A percentile compares a stretch with the other conserved stretches of the same genome.
Evolutionary conservation across 1,284 basidiomycete genomes (phyloP).

Genomic region (Microbotryum saponariae): DNA sequence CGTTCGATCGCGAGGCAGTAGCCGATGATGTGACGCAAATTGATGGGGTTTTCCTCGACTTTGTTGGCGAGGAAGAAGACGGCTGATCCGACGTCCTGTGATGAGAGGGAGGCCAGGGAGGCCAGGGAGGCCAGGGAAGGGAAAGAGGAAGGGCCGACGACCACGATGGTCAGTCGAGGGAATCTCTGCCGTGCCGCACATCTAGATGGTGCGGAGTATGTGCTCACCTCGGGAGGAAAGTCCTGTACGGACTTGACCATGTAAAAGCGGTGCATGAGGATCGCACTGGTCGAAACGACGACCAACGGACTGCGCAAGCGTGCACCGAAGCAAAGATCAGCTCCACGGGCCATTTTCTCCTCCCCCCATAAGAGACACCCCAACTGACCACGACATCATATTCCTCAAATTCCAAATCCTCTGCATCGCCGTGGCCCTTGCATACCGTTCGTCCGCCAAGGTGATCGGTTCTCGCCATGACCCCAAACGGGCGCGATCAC

Average conservation of each 20-base stretch:
- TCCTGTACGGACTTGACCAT: slow-evolving; percentile 33
- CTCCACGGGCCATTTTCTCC: too few relatives aligned
- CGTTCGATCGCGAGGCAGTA: slow-evolving; percentile 19
- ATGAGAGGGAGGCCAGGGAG: neutral
- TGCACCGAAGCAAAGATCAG: neutral
- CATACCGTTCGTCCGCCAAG: slow-evolving; percentile 10
- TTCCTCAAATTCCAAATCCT: slow-evolving; percentile 11
- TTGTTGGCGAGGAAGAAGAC: slow-evolving; percentile 37
- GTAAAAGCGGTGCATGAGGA: slow-evolving; percentile 37
- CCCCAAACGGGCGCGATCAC: neutral
- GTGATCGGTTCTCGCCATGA: slow-evolving; percentile 3
- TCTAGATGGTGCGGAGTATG: too few relatives aligned
- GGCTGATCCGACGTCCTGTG: slow-evolving; percentile 21
- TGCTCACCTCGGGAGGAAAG: slow-evolving; percentile 24
- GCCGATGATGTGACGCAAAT: slow-evolving; percentile 30
- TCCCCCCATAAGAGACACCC: too few relatives aligned
- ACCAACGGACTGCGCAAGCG: slow-evolving; percentile 23
- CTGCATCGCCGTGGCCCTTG: slow-evolving; percentile 8
- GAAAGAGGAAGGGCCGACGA: neutral
- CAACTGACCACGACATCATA: neutral
- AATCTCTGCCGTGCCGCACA: neutral
- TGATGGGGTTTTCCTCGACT: slow-evolving; percentile 32
- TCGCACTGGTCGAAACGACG: slow-evolving; percentile 32
- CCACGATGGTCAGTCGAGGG: neutral
- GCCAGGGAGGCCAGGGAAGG: neutral